A percentile compares a stretch with the other conserved stretches of the same genome.
phyloP scores from a whole-genome alignment of 2,329 filamentous ascomycete species.

The Penicillium sp. region DNA sequence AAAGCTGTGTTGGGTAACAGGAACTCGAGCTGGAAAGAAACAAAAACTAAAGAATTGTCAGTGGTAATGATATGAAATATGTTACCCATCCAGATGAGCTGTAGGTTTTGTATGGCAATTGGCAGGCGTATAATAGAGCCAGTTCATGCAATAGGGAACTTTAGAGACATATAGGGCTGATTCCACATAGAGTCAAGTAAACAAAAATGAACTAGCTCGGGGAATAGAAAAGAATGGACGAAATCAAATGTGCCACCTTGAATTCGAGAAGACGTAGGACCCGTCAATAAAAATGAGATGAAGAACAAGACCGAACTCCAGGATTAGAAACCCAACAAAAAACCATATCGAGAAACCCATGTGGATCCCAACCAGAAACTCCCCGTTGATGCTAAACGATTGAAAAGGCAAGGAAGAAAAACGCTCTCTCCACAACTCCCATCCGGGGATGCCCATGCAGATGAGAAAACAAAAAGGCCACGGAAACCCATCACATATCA shows the following conservation, averaged over 20 bases:
- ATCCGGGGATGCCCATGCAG: constrained; percentile 8
- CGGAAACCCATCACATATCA: constrained; percentile 6
- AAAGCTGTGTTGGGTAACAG: background rate
- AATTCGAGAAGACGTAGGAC: constrained; percentile 3
- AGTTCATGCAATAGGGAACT: background rate
- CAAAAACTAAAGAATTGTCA: background rate
- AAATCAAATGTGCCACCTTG: constrained; percentile 1
- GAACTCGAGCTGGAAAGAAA: background rate
- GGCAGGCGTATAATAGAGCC: background rate
- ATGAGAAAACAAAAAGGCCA: background rate
- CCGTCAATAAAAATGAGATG: constrained; percentile 1
- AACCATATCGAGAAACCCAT: constrained; percentile 10
- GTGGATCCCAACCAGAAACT: constrained; percentile 13
- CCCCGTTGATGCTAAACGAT: constrained; percentile 17
- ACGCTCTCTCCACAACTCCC: constrained; percentile 1
- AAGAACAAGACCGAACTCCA: constrained; percentile 15
- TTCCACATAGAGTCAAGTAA: background rate
- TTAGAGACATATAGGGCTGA: background rate
- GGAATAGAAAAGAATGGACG: background rate
- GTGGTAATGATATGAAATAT: background rate
- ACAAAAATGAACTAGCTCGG: background rate
- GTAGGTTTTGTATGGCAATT: background rate
- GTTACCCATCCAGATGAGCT: background rate
- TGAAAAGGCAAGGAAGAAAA: background rate
- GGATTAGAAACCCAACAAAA: background rate